phyloP scores from a whole-genome alignment of 257 asterid genomes.

The Gentiana macrophylla region DNA sequence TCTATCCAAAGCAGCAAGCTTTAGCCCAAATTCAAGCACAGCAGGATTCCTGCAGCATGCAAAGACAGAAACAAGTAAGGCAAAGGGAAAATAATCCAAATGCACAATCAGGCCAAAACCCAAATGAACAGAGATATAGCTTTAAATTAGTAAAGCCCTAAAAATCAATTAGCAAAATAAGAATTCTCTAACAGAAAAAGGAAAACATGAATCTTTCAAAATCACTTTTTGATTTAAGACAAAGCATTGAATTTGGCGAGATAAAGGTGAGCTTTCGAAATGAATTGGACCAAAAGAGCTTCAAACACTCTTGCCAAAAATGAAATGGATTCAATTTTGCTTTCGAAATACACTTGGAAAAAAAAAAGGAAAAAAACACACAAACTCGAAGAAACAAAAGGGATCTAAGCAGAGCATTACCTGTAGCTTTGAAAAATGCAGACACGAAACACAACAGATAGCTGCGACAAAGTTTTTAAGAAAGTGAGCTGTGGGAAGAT shows the following conservation, averaged over 20 bases:
- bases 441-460: too few species aligned
- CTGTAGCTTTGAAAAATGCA: too few species aligned
- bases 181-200: not conserved
- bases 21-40: slow-evolving; percentile 8
- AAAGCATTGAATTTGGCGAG: not conserved
- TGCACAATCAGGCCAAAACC: not conserved
- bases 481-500: too few species aligned
- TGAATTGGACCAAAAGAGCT: not conserved
- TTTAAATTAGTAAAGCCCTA: slow-evolving; percentile 28
- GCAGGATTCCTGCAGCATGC: slow-evolving; percentile 31
- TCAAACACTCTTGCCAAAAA: not conserved
- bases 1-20: slow-evolving; percentile 9
- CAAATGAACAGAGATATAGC: slow-evolving; percentile 19
- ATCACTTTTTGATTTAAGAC: not conserved
- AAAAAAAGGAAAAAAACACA: not conserved
- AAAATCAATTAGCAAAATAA: slow-evolving; percentile 2
- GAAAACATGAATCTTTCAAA: slow-evolving; percentile 1
- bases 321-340: not conserved
- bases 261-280: not conserved
- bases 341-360: too few species aligned
- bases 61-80: slow-evolving; percentile 3
- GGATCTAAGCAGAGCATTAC: not conserved
- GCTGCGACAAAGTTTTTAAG: too few species aligned
- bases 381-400: not conserved
- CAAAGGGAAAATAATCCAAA: not conserved